phyloP scores from a whole-genome alignment of 1,284 basidiomycete species.

The Xanthoconium separans region DNA sequence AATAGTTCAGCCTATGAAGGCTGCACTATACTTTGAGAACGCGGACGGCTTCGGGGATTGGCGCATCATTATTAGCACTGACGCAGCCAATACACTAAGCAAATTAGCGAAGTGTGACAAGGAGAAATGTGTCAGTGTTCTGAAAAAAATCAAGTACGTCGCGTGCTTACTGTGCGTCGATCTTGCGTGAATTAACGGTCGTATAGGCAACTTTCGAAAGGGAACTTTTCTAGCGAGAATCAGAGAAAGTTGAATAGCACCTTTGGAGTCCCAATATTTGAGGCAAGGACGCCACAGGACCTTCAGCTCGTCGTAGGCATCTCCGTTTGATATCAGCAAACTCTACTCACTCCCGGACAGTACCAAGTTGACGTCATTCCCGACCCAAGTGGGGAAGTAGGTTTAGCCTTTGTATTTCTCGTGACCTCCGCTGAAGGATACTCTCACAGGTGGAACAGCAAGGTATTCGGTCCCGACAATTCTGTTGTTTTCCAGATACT shows the following conservation, averaged over 20 bases:
- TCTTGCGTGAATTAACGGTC: background rate
- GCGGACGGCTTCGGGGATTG: slow-evolving; percentile 54
- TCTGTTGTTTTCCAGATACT: background rate
- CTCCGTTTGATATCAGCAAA: background rate
- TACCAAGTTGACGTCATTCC: slow-evolving; percentile 64
- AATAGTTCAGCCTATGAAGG: slow-evolving; percentile 48
- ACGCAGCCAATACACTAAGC: slow-evolving; percentile 45
- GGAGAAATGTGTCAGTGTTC: slow-evolving; percentile 45
- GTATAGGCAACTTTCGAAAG: slow-evolving; percentile 59
- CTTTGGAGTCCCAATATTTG: slow-evolving; percentile 56
- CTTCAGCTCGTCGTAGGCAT: slow-evolving; percentile 56
- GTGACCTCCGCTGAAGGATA: background rate
- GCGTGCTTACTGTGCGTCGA: background rate
- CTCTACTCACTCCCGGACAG: slow-evolving; percentile 32
- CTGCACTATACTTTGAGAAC: slow-evolving; percentile 49
- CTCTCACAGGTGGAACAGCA: slow-evolving; percentile 50
- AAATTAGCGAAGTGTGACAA: slow-evolving; percentile 39
- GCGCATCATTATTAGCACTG: slow-evolving; percentile 47
- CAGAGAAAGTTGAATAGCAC: slow-evolving; percentile 58
- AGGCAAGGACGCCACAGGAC: slow-evolving; percentile 67
- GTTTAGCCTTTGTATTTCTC: slow-evolving; percentile 15
- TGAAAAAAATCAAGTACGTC: slow-evolving; percentile 60
- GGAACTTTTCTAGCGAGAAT: slow-evolving; percentile 67
- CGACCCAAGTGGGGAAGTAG: slow-evolving; percentile 49
- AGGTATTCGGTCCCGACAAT: slow-evolving; percentile 36